A percentile compares a stretch with the other conserved stretches of the same genome.
These are phyloP conservation scores for Tuber magnatum DNA, from an alignment of 495 filamentous ascomycete species.

Conservation along the genomic window DNA sequence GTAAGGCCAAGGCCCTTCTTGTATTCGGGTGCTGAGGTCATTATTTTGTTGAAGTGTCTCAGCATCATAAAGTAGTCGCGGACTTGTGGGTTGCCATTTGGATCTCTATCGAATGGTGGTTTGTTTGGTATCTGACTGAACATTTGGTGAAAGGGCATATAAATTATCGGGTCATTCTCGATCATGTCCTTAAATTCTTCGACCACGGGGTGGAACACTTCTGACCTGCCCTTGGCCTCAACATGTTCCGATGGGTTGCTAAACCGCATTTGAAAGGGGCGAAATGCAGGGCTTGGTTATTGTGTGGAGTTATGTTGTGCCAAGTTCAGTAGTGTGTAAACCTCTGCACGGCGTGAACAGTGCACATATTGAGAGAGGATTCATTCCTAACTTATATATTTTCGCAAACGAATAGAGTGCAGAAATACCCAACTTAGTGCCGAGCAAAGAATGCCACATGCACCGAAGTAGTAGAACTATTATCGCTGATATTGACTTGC, in stretches of 20 bases:
- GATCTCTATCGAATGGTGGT: constrained; percentile 54
- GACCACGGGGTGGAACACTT: constrained; percentile 26
- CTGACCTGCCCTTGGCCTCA: background rate
- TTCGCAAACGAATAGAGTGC: background rate
- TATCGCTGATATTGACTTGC: background rate
- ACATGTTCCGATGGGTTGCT: background rate
- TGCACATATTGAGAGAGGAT: background rate
- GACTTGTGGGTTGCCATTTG: constrained; percentile 53
- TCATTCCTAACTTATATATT: background rate
- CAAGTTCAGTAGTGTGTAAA: background rate
- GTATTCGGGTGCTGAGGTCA: constrained; percentile 53
- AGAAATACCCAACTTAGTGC: background rate
- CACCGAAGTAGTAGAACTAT: background rate
- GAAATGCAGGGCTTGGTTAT: background rate
- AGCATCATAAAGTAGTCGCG: constrained; percentile 61
- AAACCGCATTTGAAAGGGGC: constrained; percentile 6
- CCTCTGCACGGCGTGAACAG: background rate
- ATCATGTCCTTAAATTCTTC: constrained; percentile 49
- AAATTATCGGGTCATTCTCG: constrained; percentile 46
- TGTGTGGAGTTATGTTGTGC: background rate
- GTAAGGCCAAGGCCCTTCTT: constrained; percentile 52
- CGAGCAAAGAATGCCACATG: background rate
- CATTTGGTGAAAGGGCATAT: constrained; percentile 55
- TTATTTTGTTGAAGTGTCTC: constrained; percentile 55
- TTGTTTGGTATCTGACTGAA: constrained; percentile 59